These are phyloP conservation scores for Citrus reticulata DNA, from an alignment of 345 rosid genomes.

Conservation along the genomic window DNA sequence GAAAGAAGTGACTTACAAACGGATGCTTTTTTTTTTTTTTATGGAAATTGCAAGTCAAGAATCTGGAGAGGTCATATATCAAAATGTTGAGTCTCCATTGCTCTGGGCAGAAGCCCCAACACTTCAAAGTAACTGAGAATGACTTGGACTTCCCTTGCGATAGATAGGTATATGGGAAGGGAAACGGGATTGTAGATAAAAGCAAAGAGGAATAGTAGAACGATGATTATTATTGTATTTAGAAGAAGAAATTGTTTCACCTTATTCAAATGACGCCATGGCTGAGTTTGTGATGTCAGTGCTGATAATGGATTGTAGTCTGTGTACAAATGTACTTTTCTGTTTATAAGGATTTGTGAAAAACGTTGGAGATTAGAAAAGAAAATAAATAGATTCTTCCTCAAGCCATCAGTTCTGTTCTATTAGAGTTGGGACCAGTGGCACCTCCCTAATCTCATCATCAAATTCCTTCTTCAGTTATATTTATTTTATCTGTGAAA, in stretches of 20 bases:
- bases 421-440: no score
- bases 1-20: no score
- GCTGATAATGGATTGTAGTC: neutral
- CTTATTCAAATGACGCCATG: constrained; percentile 10
- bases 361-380: neutral
- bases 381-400: no score
- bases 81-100: constrained; percentile 96
- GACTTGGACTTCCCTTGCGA: constrained; percentile 68
- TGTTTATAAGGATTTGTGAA: neutral
- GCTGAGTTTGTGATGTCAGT: neutral
- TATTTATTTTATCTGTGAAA: no score
- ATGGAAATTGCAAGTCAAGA: constrained; percentile 55
- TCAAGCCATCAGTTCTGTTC: no score
- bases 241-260: neutral
- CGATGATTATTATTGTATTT: neutral
- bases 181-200: constrained; percentile 34
- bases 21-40: no score
- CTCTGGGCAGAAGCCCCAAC: constrained; percentile 68
- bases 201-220: constrained; percentile 24
- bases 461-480: no score
- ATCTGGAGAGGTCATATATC: constrained; percentile 81
- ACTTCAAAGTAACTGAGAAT: constrained; percentile 75
- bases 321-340: neutral
- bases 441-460: no score
- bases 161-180: constrained; percentile 18